A percentile compares a stretch with the other conserved stretches of the same genome.
Evolutionary conservation across 148 eudicot genomes (phyloP).

Genomic region (Fallopia convolvulus): DNA sequence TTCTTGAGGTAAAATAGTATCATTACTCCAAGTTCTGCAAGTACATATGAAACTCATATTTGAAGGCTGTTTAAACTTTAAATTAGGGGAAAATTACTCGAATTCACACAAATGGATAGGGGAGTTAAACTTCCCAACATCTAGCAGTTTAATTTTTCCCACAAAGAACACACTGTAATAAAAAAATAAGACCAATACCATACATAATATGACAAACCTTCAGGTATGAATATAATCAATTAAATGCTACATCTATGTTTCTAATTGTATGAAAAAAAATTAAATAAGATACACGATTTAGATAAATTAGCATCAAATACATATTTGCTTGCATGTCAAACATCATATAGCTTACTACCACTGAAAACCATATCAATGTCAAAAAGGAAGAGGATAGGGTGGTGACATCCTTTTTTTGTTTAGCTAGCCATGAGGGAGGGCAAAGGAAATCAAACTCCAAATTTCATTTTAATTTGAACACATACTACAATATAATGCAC

Average conservation of each 20-base stretch:
- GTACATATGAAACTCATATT: not conserved
- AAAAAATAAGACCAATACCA: not conserved
- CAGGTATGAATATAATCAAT: not conserved
- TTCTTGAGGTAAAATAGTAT: not conserved
- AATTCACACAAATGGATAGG: not conserved
- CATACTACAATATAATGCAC: not conserved
- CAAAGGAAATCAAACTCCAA: not conserved
- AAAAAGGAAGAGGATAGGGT: not conserved
- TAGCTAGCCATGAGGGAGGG: not conserved
- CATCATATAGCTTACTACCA: not conserved
- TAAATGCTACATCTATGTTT: not conserved
- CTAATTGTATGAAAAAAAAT: not conserved
- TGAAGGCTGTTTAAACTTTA: not conserved
- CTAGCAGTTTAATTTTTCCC: not conserved
- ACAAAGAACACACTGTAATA: not conserved
- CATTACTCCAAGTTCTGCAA: not conserved
- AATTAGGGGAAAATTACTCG: not conserved
- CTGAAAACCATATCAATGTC: not conserved
- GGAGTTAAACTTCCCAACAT: not conserved
- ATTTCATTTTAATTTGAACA: not conserved
- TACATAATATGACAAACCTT: not conserved
- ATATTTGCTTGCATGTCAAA: not conserved
- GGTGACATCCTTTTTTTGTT: not conserved
- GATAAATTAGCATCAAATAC: not conserved
- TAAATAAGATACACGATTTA: not conserved